Evolutionary conservation across 805 yeast species (phyloP), one percentile per base, ranked within the genome.

Genomic region (Candida sithepensis): DNA sequence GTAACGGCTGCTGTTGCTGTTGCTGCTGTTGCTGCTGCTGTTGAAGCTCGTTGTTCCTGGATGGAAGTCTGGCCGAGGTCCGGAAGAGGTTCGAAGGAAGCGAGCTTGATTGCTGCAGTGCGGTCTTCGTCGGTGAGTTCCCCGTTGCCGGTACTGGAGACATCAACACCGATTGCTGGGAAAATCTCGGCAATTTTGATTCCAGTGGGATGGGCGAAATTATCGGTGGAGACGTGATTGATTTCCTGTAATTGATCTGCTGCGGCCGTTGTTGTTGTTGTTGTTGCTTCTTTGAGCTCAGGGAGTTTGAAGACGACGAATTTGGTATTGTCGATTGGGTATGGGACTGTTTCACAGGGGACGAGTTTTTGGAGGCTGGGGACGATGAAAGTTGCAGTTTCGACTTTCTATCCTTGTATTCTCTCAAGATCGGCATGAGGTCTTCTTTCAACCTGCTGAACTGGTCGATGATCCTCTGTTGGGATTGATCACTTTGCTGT

Each of bases 401-500:
- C 10, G 28, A 24, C 28, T 30, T 30, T n/a, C 14, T 30, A 30
- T 30, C 34, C 14, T 30, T 30, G 34, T 30, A 10, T n/a, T 30
- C 34, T 30, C 14, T 30, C 16, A 30, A 30, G 16, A 30, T 9
- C 16, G 34, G 34, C 34, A 30, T 30, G 7, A 30, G 34, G 14
- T 30, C 34, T n/a, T 30, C 34, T n/a, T 30, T 30, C 16, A 30
- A 14, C 14, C 14, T 30, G 14, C 14, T 30, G 37, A 45, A 7
- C 30, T 48, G 7, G 60, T 75, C 0, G 57, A 57, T 14, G 42
- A 46, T 3, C 78, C 75, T 48, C 48, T 71, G 39, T 41, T 58
- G 8, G 55, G 48, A 2, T 58, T 77, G 18, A 60, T 76, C 10
- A 62, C 10, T 10, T 24, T 6, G 10, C 10, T 24, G 28, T 10